Base-by-base conservation (phyloP, 129 eudicot species). In the Erigeron canadensis region DNA sequence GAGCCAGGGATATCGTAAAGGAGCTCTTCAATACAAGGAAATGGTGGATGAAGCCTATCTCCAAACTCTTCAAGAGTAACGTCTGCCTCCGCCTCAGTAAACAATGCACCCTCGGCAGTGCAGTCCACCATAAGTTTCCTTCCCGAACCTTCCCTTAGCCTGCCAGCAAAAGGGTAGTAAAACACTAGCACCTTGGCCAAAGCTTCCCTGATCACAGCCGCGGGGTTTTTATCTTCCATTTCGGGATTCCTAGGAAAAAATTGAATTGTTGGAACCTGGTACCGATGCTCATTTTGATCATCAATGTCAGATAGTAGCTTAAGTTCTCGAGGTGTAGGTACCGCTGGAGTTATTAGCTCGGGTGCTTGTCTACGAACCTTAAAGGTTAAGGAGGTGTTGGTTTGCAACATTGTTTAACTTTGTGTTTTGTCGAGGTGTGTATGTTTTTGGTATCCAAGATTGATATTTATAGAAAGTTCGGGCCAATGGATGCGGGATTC, bases 151-250 rank as follows among this genome's bases (percentile, higher is more conserved):
- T 68, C 80, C 7, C 37, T 65, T 19, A 84, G 63, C 43, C 86
- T 70, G 11, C 86, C 86, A 4, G 88, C 81, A 6, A 72, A 69
- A 0, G 88, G 88, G 47, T 84, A 81, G 73, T 84, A 81, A 22
- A 65, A 60, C 10, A 84, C 81, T 17, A 84, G 72, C 7, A 73
- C 70, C 50, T 70, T 71, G 0, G 73, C 53, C 38, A 84, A 13
- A 2, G 83, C 88, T 15, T 70, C 69, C 21, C 61, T 63, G 16
- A 81, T 63, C 8, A 74, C 66, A 19, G 10, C 43, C 1, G 70
- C 82, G 0, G 73, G 80, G 23, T 81, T 79, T 6, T 5, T 46
- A 28, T 28, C 50, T 54, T 22, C 45, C 56, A 38, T 42, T 44
- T 37, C 10, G 2, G 60, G 78, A 44, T 81, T 56, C 11, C 40